Evolutionary conservation across 345 rosid genomes (phyloP).

Genomic region (rapeseed (Brassica napus)): DNA sequence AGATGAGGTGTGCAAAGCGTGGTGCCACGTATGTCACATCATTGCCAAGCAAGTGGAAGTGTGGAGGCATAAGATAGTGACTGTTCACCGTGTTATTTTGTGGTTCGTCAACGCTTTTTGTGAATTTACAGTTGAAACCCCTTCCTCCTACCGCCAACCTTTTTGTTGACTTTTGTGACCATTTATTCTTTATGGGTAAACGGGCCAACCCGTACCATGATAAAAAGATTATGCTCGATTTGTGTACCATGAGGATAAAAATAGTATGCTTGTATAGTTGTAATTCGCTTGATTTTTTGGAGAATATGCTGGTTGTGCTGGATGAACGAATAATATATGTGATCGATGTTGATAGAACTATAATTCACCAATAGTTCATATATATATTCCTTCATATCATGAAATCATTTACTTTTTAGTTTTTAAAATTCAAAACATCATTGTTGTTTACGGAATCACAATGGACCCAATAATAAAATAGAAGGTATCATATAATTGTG

Average conservation of each 20-base stretch:
- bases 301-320: neutral
- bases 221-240: neutral
- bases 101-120: constrained; percentile 23
- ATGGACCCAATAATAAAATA: neutral
- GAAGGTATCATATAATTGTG: neutral
- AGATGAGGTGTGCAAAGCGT: constrained; percentile 32
- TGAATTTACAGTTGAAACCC: neutral
- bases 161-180: constrained; percentile 16
- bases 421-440: neutral
- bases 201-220: neutral
- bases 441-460: neutral
- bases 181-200: neutral
- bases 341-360: neutral
- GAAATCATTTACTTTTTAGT: neutral
- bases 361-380: neutral
- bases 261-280: neutral
- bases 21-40: constrained; percentile 38
- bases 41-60: constrained; percentile 39
- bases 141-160: neutral
- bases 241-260: neutral
- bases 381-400: neutral
- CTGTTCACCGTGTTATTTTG: neutral
- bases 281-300: neutral
- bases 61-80: constrained; percentile 31
- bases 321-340: neutral